A percentile compares a stretch with the other conserved stretches of the same genome.
These are phyloP conservation scores for Termitomyces bulborhizus DNA, from an alignment of 768 basidiomycete genomes.

Conservation along the genomic window DNA sequence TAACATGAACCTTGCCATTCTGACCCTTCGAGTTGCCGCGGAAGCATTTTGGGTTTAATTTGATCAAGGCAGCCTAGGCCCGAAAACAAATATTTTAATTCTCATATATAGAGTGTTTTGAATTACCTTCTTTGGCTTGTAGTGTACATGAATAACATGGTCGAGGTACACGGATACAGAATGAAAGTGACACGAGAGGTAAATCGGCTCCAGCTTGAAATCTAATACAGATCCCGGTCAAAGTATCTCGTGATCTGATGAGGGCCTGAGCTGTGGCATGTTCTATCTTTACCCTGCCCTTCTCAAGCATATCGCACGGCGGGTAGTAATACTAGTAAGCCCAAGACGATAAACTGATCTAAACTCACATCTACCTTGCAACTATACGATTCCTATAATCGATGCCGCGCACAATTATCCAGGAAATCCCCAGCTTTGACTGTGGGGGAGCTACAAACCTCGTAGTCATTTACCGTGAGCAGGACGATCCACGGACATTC, in stretches of 20 bases:
- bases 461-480: conserved; percentile 5
- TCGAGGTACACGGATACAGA: not conserved
- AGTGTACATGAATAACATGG: not conserved
- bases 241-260: conserved; percentile 3
- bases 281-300: not conserved
- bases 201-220: no score
- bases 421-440: conserved; percentile 5
- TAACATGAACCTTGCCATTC: not conserved
- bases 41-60: not conserved
- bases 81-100: not conserved
- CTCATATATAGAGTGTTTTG: not conserved
- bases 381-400: not conserved
- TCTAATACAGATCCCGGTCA: not conserved
- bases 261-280: not conserved
- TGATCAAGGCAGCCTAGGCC: not conserved
- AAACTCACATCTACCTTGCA: not conserved
- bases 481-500: not conserved
- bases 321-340: not conserved
- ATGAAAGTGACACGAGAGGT: no score
- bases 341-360: not conserved
- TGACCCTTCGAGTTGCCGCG: not conserved
- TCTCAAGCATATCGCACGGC: not conserved
- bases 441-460: conserved; percentile 5
- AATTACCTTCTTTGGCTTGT: not conserved
- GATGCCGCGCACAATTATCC: conserved; percentile 1